phyloP scores from a whole-genome alignment of 768 basidiomycete genomes.

The Chlorophyllum brunneum region DNA sequence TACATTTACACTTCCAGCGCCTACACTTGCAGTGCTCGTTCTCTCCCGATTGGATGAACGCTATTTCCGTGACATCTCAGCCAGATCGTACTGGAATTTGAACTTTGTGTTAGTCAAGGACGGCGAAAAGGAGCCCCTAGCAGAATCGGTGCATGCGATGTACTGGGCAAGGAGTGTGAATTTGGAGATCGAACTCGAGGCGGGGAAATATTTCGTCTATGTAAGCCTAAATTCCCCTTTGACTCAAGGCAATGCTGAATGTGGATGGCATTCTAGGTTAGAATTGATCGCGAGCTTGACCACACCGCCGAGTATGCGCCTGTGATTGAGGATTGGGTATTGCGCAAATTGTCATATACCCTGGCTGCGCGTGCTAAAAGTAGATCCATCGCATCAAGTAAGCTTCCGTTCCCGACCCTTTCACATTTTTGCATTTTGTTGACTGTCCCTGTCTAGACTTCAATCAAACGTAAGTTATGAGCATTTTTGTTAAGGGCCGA shows the following conservation, averaged over 20 bases:
- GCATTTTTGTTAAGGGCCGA: conserved; percentile 7
- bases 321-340: conserved; percentile 28
- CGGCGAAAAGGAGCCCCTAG: conserved; percentile 35
- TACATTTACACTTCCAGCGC: conserved; percentile 38
- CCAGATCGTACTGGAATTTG: conserved; percentile 40
- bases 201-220: conserved; percentile 42
- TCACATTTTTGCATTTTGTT: not conserved
- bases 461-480: conserved; percentile 27
- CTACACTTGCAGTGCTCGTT: conserved; percentile 43
- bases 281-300: conserved; percentile 24
- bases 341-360: conserved; percentile 36
- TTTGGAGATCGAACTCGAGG: conserved; percentile 36
- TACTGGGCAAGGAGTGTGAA: conserved; percentile 39
- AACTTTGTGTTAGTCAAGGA: conserved; percentile 50
- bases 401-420: conserved; percentile 14
- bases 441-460: conserved; percentile 23
- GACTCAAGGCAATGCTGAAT: not conserved
- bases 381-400: conserved; percentile 44
- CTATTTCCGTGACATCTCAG: conserved; percentile 45
- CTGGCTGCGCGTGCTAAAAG: conserved; percentile 42
- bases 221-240: conserved; percentile 19
- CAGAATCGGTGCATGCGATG: conserved; percentile 32
- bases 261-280: conserved; percentile 20
- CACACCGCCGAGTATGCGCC: conserved; percentile 15
- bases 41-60: conserved; percentile 48